Base-by-base conservation (phyloP, 75 land plant species). In the Picea sitchensis region DNA sequence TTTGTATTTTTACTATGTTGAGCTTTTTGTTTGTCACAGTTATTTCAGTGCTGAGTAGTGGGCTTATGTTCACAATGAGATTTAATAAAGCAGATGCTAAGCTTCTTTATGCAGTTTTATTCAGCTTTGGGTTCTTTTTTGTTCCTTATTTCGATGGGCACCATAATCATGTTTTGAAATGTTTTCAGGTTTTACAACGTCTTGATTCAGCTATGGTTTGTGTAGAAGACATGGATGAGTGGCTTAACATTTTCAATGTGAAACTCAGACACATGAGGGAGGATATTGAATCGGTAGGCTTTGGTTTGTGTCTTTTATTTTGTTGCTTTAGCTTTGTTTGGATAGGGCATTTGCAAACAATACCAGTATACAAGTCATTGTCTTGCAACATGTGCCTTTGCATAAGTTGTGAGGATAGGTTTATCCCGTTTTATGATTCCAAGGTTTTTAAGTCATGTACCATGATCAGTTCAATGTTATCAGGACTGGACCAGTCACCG, bases 221-320 rank as follows among this genome's bases (percentile, higher is more conserved):
- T 84, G 96, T 95, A 56, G 99, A 98, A n/a, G 99, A 98, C 78
- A 90, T 98, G 91, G 98, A 98, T 86, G 98, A 98, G 79, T 98
- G 99, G 99, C 88, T 98, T 36, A 91, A 93, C 13, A 95, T 93
- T 63, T 95, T 95, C 80, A 95, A 95, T 87, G 91, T 95, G 44
- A 98, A 98, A 80, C 87, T 98, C 67, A 90, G 91, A 75, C 99
- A 98, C 81, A 98, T 98, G 98, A 91, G 99, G 84, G 98, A 98
- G 84, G 99, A 98, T 79, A 98, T 98, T 83, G 95, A 91, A 82
- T 98, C 99, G 86, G 99, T 98, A 93, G 38, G 83, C 12, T 60
- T 57, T 30, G 34, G 1, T 59, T 79, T 8, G 34, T 15, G 1
- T 74, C 32, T 47, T 59, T 14, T 36, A 17, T 34, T 34, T 36